Percentiles rank a stretch among this genome's conserved stretches.
Conservation (phyloP, 192 early-diverging fungal species). For the Coemansia sp. region DNA sequence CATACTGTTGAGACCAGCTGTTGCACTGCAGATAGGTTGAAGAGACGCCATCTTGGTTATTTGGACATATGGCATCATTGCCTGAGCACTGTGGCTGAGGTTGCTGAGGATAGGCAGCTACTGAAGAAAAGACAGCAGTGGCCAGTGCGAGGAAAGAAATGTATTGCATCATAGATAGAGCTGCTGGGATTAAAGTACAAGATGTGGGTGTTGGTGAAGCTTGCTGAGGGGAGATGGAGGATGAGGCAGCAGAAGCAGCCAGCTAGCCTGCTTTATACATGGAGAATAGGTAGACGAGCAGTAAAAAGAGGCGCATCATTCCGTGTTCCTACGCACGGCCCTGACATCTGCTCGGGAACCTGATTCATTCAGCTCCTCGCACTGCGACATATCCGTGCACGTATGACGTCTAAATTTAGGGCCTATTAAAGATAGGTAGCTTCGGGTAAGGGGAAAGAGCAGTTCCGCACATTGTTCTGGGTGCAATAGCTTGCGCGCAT, state of each 20-base stretch:
- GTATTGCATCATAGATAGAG: not conserved
- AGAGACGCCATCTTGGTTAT: slow-evolving; percentile 37
- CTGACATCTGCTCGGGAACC: not conserved
- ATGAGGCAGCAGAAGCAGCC: not conserved
- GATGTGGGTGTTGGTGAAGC: not conserved
- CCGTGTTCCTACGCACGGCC: not conserved
- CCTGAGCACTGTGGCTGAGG: slow-evolving; percentile 30
- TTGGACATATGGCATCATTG: slow-evolving; percentile 39
- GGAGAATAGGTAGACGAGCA: not conserved
- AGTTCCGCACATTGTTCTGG: slow-evolving; percentile 2
- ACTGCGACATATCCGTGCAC: not conserved
- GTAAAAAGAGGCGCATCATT: not conserved
- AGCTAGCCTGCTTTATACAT: not conserved
- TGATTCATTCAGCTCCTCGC: not conserved
- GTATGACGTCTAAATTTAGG: slow-evolving; percentile 3
- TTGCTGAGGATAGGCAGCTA: not conserved
- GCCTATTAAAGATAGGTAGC: not conserved
- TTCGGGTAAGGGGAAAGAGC: not conserved
- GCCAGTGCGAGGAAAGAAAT: not conserved
- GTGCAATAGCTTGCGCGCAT: not conserved
- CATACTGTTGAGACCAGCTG: slow-evolving; percentile 31
- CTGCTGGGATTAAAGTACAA: not conserved
- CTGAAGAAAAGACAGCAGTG: not conserved
- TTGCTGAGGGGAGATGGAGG: not conserved
- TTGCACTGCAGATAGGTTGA: slow-evolving; percentile 47